Base-by-base conservation (phyloP, 2,329 filamentous ascomycete genomes). In the Monosporascus sp. region DNA sequence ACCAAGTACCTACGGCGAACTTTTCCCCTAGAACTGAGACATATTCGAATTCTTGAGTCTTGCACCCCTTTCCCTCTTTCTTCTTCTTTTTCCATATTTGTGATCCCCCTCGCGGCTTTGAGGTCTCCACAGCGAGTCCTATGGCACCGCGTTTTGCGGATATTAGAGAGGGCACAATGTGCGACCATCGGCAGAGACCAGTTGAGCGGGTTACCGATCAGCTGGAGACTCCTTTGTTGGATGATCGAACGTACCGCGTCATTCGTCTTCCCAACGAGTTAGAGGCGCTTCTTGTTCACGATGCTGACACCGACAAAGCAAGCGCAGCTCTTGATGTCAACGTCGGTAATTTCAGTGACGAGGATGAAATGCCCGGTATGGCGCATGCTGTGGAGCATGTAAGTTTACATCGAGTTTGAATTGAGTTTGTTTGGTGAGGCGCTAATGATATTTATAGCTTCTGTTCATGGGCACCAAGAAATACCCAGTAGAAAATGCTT, bases 401-500 rank as follows among this genome's bases (percentile, higher is more conserved):
- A 74, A 56, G 70, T 66, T 38, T 31, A 25, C 37, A 41, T 25
- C 8, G 2, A 31, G 14, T 18, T 17, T 6, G 43, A 27, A 14
- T 24, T n/a, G n/a, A 7, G 15, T 27, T 25, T 27, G 43, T 17
- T 20, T 17, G 43, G 25, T 5, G 4, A 17, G 22, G 14, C 43
- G 20, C 24, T 46, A 31, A 14, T 46, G 15, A 48, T 17, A 43
- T 25, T 53, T 57, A 17, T 60, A 85, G 79, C 75, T 97, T 59
- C 76, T 99, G 24, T 99, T 99, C 75, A 97, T 99, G 94, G 94
- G 94, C 48, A 99, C 94, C 7, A 88, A 96, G 71, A 99, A 97
- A 82, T 99, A 94, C 66, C 94, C 94, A 1, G 83, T 87, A 68
- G 93, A 97, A 73, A 97, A 99, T 70, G 93, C 89, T 59, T 99